Evolutionary conservation across 257 asterid genomes (phyloP), one percentile per base, ranked within the genome.

Genomic region (Pogostemon cablin): DNA sequence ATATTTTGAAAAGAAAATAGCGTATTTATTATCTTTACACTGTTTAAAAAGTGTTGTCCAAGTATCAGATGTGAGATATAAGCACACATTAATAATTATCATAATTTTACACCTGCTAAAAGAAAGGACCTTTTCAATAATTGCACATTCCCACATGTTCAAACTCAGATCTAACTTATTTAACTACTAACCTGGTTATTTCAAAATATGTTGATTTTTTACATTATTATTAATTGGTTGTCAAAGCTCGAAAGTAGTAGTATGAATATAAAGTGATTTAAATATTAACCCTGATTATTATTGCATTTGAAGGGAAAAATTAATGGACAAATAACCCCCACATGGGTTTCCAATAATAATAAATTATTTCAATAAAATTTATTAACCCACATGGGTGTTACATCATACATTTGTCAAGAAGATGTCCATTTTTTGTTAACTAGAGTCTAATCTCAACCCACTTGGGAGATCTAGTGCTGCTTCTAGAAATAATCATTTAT

Each of bases 321-420:
- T 25, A 25, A 25, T 25, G 32, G 32, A 25, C 32, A 25, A 25
- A 25, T 25, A 25, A 25, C 32, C 32, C 32, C 32, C 32, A 25
- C 32, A 25, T 25, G 32, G 32, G 32, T 25, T 0, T 25, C 32
- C 32, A 25, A 25, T 25, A 25, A 25, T 25, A 25, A 25, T 25
- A 25, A 25, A 25, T 25, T 25, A 25, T 25, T 25, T 25, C 32
- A 25, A 25, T 25, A 25, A 25, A 25, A 25, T 25, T 25, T 25
- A 25, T 25, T 25, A 72, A 37, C 0, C 9, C 75, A 78, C 81
- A 67, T 77, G 81, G 76, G 68, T 70, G 83, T 71, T 67, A 60
- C 69, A 37, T 67, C 76, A 68, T 42, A 62, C 71, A 53, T 71
- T 75, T 75, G 75, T 67, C 67, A n/a, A 53, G 5, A 39, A 20